A percentile compares a stretch with the other conserved stretches of the same genome.
Evolutionary conservation across 2,329 filamentous ascomycete species (phyloP).

Genomic region (Penicillium sp.): DNA sequence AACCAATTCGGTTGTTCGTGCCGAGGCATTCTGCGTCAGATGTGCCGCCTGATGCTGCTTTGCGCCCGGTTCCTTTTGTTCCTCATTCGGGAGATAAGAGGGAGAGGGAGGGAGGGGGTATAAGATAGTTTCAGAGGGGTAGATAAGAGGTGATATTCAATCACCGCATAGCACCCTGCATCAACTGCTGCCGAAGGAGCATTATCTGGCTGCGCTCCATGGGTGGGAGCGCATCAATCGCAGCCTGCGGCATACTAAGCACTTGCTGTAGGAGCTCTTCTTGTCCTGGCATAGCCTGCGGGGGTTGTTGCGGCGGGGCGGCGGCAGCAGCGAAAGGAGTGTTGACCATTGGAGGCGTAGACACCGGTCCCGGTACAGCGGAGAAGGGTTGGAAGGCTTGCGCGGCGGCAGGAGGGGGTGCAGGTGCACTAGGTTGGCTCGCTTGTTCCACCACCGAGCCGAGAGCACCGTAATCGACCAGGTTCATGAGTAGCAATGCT

Average conservation of each 20-base stretch:
- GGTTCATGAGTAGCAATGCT: conserved; percentile 79
- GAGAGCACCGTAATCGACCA: conserved; percentile 77
- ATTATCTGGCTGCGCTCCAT: conserved; percentile 71
- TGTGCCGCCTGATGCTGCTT: too few species aligned
- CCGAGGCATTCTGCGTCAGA: too few species aligned
- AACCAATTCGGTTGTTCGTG: too few species aligned
- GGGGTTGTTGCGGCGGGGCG: conserved; percentile 35
- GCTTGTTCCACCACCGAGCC: conserved; percentile 66
- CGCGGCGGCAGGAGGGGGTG: too few species aligned
- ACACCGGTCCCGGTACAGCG: conserved; percentile 39
- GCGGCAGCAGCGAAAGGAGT: conserved; percentile 39
- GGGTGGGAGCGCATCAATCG: conserved; percentile 70
- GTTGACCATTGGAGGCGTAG: conserved; percentile 45
- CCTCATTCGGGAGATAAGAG: too few species aligned
- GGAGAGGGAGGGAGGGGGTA: too few species aligned
- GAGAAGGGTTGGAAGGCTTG: conserved; percentile 35
- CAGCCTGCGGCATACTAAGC: conserved; percentile 66
- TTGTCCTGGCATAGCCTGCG: conserved; percentile 52
- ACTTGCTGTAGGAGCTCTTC: conserved; percentile 72
- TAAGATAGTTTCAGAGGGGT: too few species aligned
- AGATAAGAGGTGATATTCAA: too few species aligned
- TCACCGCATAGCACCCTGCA: conserved; percentile 34
- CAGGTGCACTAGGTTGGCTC: conserved; percentile 38
- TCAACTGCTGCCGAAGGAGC: conserved; percentile 59
- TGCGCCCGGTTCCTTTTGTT: too few species aligned